A percentile compares a stretch with the other conserved stretches of the same genome.
phyloP scores from a whole-genome alignment of 108 stramenopile species.

The Skeletonema grethae region DNA sequence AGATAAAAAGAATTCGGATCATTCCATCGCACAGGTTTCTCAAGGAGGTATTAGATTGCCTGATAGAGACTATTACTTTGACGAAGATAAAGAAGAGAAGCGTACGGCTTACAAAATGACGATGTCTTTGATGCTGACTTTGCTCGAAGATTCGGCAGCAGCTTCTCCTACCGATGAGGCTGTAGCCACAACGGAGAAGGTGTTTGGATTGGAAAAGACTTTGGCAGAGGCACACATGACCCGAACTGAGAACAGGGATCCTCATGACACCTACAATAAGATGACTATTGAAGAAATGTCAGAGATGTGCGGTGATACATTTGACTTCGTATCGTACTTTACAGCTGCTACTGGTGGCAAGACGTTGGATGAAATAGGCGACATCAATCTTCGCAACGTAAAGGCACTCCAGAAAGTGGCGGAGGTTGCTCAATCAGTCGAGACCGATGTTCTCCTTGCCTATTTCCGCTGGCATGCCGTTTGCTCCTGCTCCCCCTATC shows the following conservation, averaged over 20 bases:
- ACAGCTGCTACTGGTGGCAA: conserved; percentile 47
- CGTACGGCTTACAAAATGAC: conserved; percentile 57
- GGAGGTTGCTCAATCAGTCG: conserved; percentile 39
- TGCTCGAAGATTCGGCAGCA: conserved; percentile 38
- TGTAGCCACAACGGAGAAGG: conserved; percentile 37
- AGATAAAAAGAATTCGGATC: conserved; percentile 65
- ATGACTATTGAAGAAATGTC: conserved; percentile 52
- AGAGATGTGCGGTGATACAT: conserved; percentile 25
- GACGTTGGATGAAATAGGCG: conserved; percentile 54
- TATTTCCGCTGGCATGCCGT: conserved; percentile 67
- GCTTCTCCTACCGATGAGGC: conserved; percentile 25
- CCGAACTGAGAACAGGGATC: conserved; percentile 81
- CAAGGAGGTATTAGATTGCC: conserved; percentile 77
- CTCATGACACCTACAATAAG: conserved; percentile 71
- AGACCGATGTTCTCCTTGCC: conserved; percentile 35
- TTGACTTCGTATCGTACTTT: conserved; percentile 64
- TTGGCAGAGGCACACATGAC: conserved; percentile 79
- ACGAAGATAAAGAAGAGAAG: conserved; percentile 78
- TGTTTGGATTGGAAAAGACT: conserved; percentile 53
- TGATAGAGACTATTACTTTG: conserved; percentile 87
- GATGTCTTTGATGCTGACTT: conserved; percentile 62
- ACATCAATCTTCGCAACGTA: conserved; percentile 70
- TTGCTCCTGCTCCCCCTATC: conserved; percentile 57
- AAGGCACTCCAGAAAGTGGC: conserved; percentile 57
- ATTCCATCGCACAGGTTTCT: conserved; percentile 54